A percentile compares a stretch with the other conserved stretches of the same genome.
phyloP scores from a whole-genome alignment of 371 early-diverging fungal species.

The Rhizomucor pusillus region DNA sequence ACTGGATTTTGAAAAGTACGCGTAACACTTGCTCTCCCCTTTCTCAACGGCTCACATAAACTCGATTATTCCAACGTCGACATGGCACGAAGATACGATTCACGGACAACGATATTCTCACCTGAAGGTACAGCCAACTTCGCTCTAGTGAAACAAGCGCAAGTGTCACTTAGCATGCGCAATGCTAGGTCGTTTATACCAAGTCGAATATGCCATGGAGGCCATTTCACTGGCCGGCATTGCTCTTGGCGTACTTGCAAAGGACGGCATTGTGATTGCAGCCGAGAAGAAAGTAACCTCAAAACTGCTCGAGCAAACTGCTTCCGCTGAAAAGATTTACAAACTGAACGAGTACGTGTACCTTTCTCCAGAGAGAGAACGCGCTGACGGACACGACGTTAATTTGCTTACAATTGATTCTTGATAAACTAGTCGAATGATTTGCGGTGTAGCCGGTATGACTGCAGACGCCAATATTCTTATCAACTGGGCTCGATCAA shows the following conservation, averaged over 20 bases:
- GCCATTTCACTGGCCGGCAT: slow-evolving; percentile 98
- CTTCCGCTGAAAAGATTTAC: slow-evolving; percentile 96
- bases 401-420: slow-evolving; percentile 2
- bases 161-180: neutral
- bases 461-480: slow-evolving; percentile 98
- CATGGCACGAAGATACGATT: slow-evolving; percentile 96
- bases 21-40: too few species aligned
- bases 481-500: slow-evolving; percentile 85
- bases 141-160: neutral
- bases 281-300: slow-evolving; percentile 97
- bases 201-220: slow-evolving; percentile 99
- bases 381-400: neutral
- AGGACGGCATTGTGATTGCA: slow-evolving; percentile 96
- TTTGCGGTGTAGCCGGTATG: slow-evolving; percentile 97
- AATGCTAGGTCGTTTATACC: slow-evolving; percentile 93
- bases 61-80: neutral
- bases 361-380: too few species aligned
- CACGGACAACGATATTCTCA: slow-evolving; percentile 97
- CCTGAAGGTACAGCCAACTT: slow-evolving; percentile 81
- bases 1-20: too few species aligned
- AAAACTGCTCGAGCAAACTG: slow-evolving; percentile 84
- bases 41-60: too few species aligned
- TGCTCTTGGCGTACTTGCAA: slow-evolving; percentile 89
- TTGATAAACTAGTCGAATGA: slow-evolving; percentile 65
- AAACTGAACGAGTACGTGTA: slow-evolving; percentile 87